Conservation (phyloP, 2,329 filamentous ascomycete species). For the Didymosphaeria variabile region DNA sequence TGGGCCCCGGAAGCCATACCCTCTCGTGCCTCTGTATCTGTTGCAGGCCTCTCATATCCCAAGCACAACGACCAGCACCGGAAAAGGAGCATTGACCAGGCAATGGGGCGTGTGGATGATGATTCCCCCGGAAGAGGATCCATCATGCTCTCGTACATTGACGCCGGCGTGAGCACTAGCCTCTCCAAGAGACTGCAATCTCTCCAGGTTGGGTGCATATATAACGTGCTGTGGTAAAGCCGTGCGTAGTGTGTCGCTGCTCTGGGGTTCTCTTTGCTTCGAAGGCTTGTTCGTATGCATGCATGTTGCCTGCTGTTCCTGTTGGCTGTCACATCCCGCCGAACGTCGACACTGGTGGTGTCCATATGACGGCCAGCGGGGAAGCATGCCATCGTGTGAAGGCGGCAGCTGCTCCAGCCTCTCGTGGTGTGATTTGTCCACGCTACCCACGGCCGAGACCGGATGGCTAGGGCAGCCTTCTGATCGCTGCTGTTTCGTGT, state of each 20-base stretch:
- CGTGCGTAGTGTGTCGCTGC: conserved; percentile 31
- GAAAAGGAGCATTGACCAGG: conserved; percentile 38
- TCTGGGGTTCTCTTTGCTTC: conserved; percentile 26
- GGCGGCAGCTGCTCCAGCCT: conserved; percentile 33
- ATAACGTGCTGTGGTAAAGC: conserved; percentile 34
- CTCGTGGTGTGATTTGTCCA: conserved; percentile 31
- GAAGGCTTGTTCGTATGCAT: conserved; percentile 8
- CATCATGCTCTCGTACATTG: conserved; percentile 41
- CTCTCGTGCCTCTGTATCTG: conserved; percentile 41
- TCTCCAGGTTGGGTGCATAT: conserved; percentile 29
- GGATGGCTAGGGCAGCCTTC: conserved; percentile 30
- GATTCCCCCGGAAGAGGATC: conserved; percentile 30
- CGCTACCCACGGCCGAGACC: conserved; percentile 31
- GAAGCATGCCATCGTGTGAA: conserved; percentile 34
- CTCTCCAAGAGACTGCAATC: conserved; percentile 36
- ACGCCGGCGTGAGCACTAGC: conserved; percentile 45
- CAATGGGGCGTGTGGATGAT: conserved; percentile 39
- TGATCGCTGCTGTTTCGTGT: conserved; percentile 28
- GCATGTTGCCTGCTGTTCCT: conserved; percentile 26
- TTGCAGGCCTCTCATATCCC: conserved; percentile 37
- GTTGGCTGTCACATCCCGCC: conserved; percentile 37
- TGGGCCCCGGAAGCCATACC: conserved; percentile 41
- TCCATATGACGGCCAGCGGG: conserved; percentile 37
- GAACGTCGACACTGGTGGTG: conserved; percentile 26
- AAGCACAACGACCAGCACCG: conserved; percentile 41